A percentile compares a stretch with the other conserved stretches of the same genome.
These are phyloP conservation scores for Kitagawia praeruptora DNA, from an alignment of 129 eudicot genomes.

Conservation along the genomic window DNA sequence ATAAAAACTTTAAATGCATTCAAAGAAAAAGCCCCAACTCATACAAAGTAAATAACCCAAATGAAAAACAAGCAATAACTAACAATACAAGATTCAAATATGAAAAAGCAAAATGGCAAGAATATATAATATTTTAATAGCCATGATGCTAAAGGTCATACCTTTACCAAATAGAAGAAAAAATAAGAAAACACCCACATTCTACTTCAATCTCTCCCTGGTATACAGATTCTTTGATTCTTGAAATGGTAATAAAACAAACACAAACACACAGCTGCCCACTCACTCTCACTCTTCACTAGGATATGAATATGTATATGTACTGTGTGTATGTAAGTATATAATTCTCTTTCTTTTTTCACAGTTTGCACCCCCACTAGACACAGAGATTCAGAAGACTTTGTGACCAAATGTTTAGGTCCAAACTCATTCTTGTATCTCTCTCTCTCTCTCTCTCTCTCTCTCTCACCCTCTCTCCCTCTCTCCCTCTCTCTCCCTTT, in stretches of 20 bases:
- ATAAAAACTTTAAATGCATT: slow-evolving; percentile 7
- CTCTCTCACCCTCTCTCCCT: not conserved
- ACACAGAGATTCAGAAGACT: slow-evolving; percentile 6
- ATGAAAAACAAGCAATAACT: slow-evolving; percentile 8
- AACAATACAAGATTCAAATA: not conserved
- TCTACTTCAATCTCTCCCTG: not conserved
- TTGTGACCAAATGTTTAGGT: slow-evolving; percentile 8
- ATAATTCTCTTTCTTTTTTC: not conserved
- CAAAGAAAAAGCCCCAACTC: not conserved
- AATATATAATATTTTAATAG: not conserved
- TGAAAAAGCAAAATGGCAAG: not conserved
- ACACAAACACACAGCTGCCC: not conserved
- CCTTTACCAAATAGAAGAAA: slow-evolving; percentile 11
- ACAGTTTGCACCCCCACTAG: slow-evolving; percentile 7
- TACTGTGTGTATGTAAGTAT: not conserved
- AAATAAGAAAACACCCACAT: not conserved
- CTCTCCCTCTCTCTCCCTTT: not conserved
- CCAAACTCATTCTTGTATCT: not conserved
- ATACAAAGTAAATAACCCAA: slow-evolving; percentile 7
- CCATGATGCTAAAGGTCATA: not conserved
- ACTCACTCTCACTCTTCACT: not conserved
- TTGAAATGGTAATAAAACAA: slow-evolving; percentile 1
- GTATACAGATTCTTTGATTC: slow-evolving; percentile 10
- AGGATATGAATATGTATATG: not conserved
- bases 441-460: not conserved